Conservation (phyloP, 257 asterid genomes). For the Haberlea rhodopensis region DNA sequence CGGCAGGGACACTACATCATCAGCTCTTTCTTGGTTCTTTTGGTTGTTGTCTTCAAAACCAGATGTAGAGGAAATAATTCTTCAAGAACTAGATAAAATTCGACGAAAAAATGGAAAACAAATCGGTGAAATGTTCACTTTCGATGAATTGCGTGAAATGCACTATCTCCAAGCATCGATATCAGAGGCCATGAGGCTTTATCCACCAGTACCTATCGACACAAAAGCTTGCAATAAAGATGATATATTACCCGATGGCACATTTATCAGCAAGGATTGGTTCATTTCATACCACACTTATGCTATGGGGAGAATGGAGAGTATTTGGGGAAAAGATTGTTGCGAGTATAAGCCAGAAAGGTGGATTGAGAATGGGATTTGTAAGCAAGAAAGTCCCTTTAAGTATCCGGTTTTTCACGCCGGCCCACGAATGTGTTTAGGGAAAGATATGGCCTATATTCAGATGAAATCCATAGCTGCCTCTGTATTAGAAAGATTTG, state of each 20-base stretch:
- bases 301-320: conserved; percentile 91
- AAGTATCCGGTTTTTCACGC: conserved; percentile 78
- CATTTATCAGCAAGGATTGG: conserved; percentile 58
- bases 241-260: conserved; percentile 84
- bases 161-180: conserved; percentile 84
- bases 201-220: conserved; percentile 84
- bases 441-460: conserved; percentile 89
- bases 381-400: conserved; percentile 56
- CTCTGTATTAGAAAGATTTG: conserved; percentile 63
- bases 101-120: conserved; percentile 30
- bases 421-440: conserved; percentile 85
- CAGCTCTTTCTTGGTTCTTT: conserved; percentile 85
- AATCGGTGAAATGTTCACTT: conserved; percentile 39
- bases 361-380: conserved; percentile 79
- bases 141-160: conserved; percentile 76
- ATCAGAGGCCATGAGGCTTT: conserved; percentile 79
- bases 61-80: conserved; percentile 42
- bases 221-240: conserved; percentile 51
- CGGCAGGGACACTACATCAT: conserved; percentile 85
- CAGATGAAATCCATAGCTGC: conserved; percentile 92
- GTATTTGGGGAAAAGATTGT: conserved; percentile 79
- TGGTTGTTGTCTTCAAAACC: conserved; percentile 65
- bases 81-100: conserved; percentile 42
- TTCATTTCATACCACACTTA: conserved; percentile 55
- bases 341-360: conserved; percentile 77